Evolutionary conservation across 257 asterid species (phyloP).

Genomic region (Rehmannia glutinosa): DNA sequence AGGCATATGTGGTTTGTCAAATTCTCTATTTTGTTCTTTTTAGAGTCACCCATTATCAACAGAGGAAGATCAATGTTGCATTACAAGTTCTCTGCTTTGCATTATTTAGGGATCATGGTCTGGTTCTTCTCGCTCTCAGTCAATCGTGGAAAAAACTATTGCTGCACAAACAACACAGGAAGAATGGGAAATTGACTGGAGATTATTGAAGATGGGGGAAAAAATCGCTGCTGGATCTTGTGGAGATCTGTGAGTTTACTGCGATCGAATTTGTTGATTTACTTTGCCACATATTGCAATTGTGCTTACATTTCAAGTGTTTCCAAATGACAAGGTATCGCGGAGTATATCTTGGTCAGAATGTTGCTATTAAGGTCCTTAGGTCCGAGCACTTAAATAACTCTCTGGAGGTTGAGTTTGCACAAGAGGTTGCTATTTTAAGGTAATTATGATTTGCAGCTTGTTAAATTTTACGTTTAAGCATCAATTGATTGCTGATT

Average conservation of each 20-base stretch:
- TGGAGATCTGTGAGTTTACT: conserved; percentile 71
- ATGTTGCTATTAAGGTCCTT: conserved; percentile 86
- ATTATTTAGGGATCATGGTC: conserved; percentile 70
- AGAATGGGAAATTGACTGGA: conserved; percentile 78
- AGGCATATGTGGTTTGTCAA: not conserved
- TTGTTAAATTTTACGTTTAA: not conserved
- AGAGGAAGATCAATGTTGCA: conserved; percentile 8
- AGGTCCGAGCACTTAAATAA: conserved; percentile 71
- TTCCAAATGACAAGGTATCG: conserved; percentile 54
- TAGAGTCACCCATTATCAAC: conserved; percentile 1
- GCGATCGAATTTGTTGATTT: conserved; percentile 15
- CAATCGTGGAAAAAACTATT: conserved; percentile 40
- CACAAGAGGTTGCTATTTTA: conserved; percentile 72
- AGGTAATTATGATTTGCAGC: conserved; percentile 42
- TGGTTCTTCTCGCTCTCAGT: conserved; percentile 45
- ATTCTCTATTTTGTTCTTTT: conserved; percentile 5
- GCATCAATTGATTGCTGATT: no score
- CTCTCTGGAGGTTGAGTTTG: conserved; percentile 65
- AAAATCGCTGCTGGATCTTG: conserved; percentile 88
- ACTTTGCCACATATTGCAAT: not conserved
- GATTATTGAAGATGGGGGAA: conserved; percentile 71
- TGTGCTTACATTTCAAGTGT: conserved; percentile 18
- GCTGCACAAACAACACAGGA: conserved; percentile 33
- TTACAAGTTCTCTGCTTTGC: conserved; percentile 17
- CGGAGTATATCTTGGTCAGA: conserved; percentile 66